These are phyloP conservation scores for Zangia roseola DNA, from an alignment of 768 basidiomycete genomes.

Conservation along the genomic window DNA sequence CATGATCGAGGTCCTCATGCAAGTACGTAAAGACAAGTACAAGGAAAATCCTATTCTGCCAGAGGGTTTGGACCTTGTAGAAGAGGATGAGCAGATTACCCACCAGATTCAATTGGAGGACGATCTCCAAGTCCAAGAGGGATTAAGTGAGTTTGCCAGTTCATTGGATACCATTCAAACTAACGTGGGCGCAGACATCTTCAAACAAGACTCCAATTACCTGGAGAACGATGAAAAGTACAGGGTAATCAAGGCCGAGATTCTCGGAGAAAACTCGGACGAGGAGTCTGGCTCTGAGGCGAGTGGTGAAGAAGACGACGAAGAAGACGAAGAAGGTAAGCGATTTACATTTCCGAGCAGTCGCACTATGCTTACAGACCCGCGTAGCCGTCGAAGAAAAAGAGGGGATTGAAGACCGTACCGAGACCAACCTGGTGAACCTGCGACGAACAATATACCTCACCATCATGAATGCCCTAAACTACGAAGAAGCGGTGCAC, in stretches of 20 bases:
- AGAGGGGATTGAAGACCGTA: constrained; percentile 90
- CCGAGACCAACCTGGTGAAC: constrained; percentile 95
- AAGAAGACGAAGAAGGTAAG: constrained; percentile 52
- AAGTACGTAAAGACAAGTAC: constrained; percentile 97
- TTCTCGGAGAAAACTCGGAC: constrained; percentile 85
- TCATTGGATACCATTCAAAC: not conserved
- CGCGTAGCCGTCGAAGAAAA: constrained; percentile 66
- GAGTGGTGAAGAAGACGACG: constrained; percentile 64
- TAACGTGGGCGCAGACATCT: constrained; percentile 64
- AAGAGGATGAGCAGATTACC: constrained; percentile 97
- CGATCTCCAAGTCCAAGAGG: constrained; percentile 91
- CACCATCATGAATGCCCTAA: constrained; percentile 98
- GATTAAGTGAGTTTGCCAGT: constrained; percentile 68
- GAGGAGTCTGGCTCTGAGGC: constrained; percentile 66
- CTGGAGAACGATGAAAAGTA: constrained; percentile 94
- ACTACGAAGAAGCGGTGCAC: constrained; percentile 98
- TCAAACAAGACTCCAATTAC: constrained; percentile 90
- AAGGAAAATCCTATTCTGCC: constrained; percentile 96
- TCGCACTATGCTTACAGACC: constrained; percentile 16
- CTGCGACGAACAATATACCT: constrained; percentile 91
- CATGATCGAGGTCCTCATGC: constrained; percentile 99
- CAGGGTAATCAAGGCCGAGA: constrained; percentile 86
- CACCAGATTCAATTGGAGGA: constrained; percentile 92
- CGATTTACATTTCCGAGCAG: constrained; percentile 17
- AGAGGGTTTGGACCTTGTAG: constrained; percentile 94